Conservation (phyloP, 2,329 filamentous ascomycete species). For the Stagonosporopsis cucurbitacearum region DNA sequence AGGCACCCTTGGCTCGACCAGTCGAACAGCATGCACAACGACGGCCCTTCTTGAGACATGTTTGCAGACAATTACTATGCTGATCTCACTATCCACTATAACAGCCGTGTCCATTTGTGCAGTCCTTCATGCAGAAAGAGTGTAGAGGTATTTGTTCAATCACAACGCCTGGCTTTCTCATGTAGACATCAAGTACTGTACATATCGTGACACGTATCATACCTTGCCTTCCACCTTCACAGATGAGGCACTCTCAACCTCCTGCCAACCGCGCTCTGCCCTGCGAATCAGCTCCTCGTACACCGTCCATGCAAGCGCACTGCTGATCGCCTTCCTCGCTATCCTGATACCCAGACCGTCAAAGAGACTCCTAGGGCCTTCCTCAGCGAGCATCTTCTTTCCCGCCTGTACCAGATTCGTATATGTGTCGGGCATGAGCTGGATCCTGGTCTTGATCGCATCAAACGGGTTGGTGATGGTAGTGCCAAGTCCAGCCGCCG, state of each 20-base stretch:
- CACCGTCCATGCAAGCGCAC: conserved; percentile 94
- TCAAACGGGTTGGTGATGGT: conserved; percentile 96
- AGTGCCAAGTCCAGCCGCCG: conserved; percentile 83
- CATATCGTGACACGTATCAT: conserved; percentile 8
- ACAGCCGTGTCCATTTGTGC: too few relatives aligned
- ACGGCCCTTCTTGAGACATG: conserved; percentile 9
- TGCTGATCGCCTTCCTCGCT: conserved; percentile 88
- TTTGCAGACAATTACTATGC: background rate
- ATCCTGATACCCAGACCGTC: conserved; percentile 87
- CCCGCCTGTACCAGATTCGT: conserved; percentile 81
- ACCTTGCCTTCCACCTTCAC: conserved; percentile 21
- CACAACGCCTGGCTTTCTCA: background rate
- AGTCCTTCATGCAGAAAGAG: background rate
- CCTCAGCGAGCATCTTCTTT: conserved; percentile 78
- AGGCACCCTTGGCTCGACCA: conserved; percentile 15
- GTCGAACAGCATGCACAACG: conserved; percentile 3
- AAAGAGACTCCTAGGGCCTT: conserved; percentile 80
- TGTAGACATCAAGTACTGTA: conserved; percentile 6
- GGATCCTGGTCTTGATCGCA: conserved; percentile 92
- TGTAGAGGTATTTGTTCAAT: conserved; percentile 5
- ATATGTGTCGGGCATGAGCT: conserved; percentile 84
- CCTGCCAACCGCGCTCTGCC: conserved; percentile 59
- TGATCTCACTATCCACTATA: background rate
- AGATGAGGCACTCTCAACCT: conserved; percentile 33
- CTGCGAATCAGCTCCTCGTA: conserved; percentile 91